Base-by-base conservation (phyloP, 2,329 filamentous ascomycete genomes). In the Cryphonectria japonica region DNA sequence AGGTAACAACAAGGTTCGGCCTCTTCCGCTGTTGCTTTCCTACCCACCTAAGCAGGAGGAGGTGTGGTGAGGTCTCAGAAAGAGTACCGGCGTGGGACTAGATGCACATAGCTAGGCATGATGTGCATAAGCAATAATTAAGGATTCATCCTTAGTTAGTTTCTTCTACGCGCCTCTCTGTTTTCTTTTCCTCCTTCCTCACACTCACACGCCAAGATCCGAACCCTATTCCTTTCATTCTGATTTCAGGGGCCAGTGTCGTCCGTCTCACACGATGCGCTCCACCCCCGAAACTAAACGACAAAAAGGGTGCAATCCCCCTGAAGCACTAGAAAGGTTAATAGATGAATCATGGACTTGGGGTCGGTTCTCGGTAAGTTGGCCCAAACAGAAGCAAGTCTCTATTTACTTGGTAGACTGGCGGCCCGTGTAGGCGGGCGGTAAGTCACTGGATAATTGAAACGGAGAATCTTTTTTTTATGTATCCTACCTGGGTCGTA, bases 201-300 rank as follows among this genome's bases (percentile, higher is more conserved):
- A 59, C 54, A 39, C 8, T 34, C 54, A 39, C 37, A 59, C 54
- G 26, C 54, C 26, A 59, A 59, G 54, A 59, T 19, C 54, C 7
- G 52, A 16, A 59, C 14, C 29, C 16, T 59, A 19, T 32, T 32
- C 26, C 54, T 32, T 34, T 34, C 6, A 59, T 19, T 59, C 29
- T 59, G 14, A 32, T 59, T 59, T 59, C 54, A 59, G 54, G 54
- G 54, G 54, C 29, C 26, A 14, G 13, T 59, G 54, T 59, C 54
- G 26, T 19, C 54, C 46, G 19, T 59, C 54, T 29, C 54, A 32
- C 54, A 16, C 54, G 26, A 19, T 29, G 54, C 29, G 26, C 54
- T 32, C 54, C 14, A 26, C 26, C 54, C 14, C 29, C 54, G 54
- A 59, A 59, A 59, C 54, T 32, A 59, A 59, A 59, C 54, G 54